Evolutionary conservation across 371 early-diverging fungal genomes (phyloP).

Genomic region (Syncephalastrum monosporum): DNA sequence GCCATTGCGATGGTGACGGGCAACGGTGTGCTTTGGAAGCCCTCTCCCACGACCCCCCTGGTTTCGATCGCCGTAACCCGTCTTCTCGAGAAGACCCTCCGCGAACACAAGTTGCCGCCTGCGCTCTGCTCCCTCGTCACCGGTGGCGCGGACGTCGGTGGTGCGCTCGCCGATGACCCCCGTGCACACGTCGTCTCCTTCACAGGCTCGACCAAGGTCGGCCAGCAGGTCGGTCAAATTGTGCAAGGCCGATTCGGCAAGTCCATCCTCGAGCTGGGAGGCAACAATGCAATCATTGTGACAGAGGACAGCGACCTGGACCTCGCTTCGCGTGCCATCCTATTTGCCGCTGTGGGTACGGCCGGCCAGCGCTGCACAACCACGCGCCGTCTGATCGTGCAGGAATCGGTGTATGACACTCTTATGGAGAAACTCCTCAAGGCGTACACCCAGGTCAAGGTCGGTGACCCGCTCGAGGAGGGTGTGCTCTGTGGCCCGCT

Average conservation of each 20-base stretch:
- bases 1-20: conserved; percentile 92
- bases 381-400: conserved; percentile 90
- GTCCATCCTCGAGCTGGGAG: conserved; percentile 89
- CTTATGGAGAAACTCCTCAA: conserved; percentile 77
- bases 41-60: conserved; percentile 90
- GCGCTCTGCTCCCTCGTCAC: conserved; percentile 87
- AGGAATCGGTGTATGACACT: conserved; percentile 86
- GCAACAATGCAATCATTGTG: conserved; percentile 95
- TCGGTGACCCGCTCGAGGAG: conserved; percentile 86
- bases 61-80: conserved; percentile 89
- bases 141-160: conserved; percentile 90
- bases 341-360: conserved; percentile 97
- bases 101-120: conserved; percentile 82
- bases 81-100: conserved; percentile 83
- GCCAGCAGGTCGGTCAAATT: conserved; percentile 71
- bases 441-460: conserved; percentile 87
- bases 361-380: conserved; percentile 98
- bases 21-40: conserved; percentile 93
- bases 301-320: conserved; percentile 94
- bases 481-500: conserved; percentile 93
- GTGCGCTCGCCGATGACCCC: conserved; percentile 70
- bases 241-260: conserved; percentile 92
- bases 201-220: conserved; percentile 86
- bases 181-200: conserved; percentile 85
- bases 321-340: conserved; percentile 83